phyloP scores from a whole-genome alignment of 441 rosid species.

The Metrosideros polymorpha region DNA sequence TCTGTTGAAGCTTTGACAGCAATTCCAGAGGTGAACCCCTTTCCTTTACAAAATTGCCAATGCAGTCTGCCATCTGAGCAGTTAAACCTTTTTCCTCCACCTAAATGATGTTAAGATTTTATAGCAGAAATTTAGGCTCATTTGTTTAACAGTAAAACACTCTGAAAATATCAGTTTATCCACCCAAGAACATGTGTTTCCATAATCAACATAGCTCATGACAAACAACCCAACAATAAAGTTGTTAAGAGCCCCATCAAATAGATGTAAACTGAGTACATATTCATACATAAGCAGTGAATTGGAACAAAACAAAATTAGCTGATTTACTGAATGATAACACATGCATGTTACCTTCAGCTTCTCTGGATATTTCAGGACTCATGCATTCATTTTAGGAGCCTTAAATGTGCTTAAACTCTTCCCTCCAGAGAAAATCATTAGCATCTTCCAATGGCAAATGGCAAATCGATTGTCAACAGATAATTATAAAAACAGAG shows the following conservation, averaged over 20 bases:
- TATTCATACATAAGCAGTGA: background rate
- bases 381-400: background rate
- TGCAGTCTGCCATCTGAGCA: constrained; percentile 61
- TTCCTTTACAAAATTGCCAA: constrained; percentile 71
- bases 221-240: background rate
- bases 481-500: background rate
- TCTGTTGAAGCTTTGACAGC: constrained; percentile 44
- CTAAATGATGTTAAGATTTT: constrained; percentile 17
- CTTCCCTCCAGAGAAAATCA: background rate
- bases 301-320: background rate
- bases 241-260: background rate
- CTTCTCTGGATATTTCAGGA: background rate
- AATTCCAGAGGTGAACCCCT: constrained; percentile 64
- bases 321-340: background rate
- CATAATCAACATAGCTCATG: background rate
- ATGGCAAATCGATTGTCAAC: background rate
- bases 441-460: background rate
- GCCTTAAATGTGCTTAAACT: background rate
- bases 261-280: background rate
- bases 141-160: background rate
- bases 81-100: constrained; percentile 85
- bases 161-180: background rate
- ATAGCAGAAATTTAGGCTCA: background rate
- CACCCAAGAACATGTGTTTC: background rate
- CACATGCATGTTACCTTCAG: background rate